These are phyloP conservation scores for Trametes maxima DNA, from an alignment of 768 basidiomycete species.

Conservation along the genomic window DNA sequence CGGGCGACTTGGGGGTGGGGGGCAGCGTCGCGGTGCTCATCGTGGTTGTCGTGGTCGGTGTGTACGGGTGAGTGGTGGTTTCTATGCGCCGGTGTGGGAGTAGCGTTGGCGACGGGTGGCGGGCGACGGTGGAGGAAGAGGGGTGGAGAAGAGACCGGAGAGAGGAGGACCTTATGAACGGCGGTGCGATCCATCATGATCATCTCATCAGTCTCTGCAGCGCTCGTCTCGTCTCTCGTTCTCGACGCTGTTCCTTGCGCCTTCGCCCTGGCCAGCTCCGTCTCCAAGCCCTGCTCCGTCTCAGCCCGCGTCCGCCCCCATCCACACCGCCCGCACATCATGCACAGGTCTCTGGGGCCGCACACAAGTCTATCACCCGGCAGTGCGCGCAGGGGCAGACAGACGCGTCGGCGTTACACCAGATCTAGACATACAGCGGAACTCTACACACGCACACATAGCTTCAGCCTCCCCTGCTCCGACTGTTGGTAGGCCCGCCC, in stretches of 20 bases:
- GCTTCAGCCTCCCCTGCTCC: background rate
- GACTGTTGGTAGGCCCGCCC: background rate
- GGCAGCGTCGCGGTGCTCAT: slow-evolving; percentile 20
- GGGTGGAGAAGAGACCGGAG: too few species aligned
- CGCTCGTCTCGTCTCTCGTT: slow-evolving; percentile 4
- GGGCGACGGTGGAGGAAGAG: slow-evolving; percentile 2
- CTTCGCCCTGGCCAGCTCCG: too few species aligned
- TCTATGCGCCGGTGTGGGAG: background rate
- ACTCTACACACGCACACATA: background rate
- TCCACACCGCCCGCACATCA: too few species aligned
- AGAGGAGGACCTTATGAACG: slow-evolving; percentile 2
- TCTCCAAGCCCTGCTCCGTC: background rate
- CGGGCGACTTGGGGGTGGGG: slow-evolving; percentile 41
- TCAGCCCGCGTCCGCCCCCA: background rate
- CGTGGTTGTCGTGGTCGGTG: background rate
- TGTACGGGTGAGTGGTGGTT: background rate
- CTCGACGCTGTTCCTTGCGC: background rate
- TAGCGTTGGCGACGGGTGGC: background rate
- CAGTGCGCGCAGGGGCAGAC: background rate
- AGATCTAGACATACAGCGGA: too few species aligned
- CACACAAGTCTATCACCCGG: background rate
- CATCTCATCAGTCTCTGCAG: slow-evolving; percentile 20
- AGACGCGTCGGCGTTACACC: too few species aligned
- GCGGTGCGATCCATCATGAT: slow-evolving; percentile 20
- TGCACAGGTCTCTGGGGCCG: too few species aligned